These are phyloP conservation scores for Rubroshorea leprosula DNA, from an alignment of 345 rosid genomes.

Conservation along the genomic window DNA sequence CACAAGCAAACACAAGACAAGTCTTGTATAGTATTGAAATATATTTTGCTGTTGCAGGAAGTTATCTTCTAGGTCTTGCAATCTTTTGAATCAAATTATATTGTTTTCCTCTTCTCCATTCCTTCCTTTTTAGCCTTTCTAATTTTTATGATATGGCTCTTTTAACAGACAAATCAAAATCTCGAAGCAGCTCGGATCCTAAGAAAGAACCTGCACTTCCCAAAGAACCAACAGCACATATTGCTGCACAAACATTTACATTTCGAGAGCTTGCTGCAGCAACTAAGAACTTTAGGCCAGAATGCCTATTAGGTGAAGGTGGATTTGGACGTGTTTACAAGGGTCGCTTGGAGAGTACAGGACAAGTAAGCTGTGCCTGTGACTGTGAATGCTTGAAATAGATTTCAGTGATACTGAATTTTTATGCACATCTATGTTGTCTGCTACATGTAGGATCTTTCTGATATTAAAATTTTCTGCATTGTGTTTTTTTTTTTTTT, in stretches of 20 bases:
- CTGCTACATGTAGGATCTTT: neutral
- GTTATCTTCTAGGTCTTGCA: neutral
- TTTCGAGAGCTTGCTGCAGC: conserved; percentile 87
- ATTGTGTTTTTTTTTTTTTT: too few species aligned
- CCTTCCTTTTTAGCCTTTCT: neutral
- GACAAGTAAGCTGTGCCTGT: conserved; percentile 66
- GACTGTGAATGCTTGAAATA: conserved; percentile 9
- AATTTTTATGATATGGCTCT: conserved; percentile 3
- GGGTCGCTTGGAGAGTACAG: conserved; percentile 84
- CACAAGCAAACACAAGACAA: neutral
- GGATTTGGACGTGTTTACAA: conserved; percentile 95
- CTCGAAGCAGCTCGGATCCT: conserved; percentile 52
- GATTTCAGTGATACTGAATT: neutral
- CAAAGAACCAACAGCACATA: conserved; percentile 64
- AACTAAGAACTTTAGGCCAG: conserved; percentile 73
- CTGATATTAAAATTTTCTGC: neutral
- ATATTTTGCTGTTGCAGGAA: neutral
- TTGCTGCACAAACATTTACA: conserved; percentile 92
- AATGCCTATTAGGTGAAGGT: conserved; percentile 87
- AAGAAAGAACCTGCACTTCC: conserved; percentile 66
- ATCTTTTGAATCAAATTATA: neutral
- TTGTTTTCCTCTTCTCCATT: neutral
- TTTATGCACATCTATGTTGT: neutral
- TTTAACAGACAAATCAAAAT: conserved; percentile 68
- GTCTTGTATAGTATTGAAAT: neutral